A percentile compares a stretch with the other conserved stretches of the same genome.
These are phyloP conservation scores for Clavariopsis aquatica DNA, from an alignment of 495 filamentous ascomycete species.

Conservation along the genomic window DNA sequence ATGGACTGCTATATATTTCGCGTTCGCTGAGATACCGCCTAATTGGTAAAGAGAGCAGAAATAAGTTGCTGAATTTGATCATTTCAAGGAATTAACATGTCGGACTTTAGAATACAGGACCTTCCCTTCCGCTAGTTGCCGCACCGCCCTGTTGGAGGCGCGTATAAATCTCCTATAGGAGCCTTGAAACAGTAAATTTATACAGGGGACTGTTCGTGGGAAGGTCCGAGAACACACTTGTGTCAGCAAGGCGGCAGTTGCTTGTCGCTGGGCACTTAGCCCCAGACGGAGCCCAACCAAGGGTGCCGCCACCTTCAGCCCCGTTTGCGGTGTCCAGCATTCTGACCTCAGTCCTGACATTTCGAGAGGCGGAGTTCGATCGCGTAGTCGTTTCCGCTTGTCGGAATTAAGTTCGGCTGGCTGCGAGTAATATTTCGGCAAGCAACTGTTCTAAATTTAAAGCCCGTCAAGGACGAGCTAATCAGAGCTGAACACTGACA, in stretches of 20 bases:
- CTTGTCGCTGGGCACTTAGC: too few relatives aligned
- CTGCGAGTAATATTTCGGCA: not conserved
- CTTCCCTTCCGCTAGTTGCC: not conserved
- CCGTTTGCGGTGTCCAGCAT: not conserved
- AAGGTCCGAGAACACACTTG: not conserved
- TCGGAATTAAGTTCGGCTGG: not conserved
- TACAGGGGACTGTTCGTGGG: not conserved
- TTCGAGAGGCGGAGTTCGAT: not conserved
- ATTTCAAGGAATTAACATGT: too few relatives aligned
- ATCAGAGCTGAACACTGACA: not conserved
- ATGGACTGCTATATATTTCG: too few relatives aligned
- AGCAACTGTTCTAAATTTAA: not conserved
- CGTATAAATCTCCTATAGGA: not conserved
- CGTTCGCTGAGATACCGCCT: too few relatives aligned
- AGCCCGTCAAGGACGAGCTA: not conserved
- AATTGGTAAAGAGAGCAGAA: too few relatives aligned
- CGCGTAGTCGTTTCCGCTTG: not conserved
- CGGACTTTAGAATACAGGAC: too few relatives aligned
- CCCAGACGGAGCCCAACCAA: too few relatives aligned
- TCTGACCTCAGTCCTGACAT: constrained; percentile 1
- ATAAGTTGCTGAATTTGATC: too few relatives aligned
- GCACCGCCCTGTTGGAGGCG: not conserved
- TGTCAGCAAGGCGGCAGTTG: too few relatives aligned
- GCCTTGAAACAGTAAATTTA: not conserved
- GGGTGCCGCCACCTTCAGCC: not conserved